Base-by-base conservation (phyloP, 2,329 filamentous ascomycete genomes). In the Colletotrichum sp. region DNA sequence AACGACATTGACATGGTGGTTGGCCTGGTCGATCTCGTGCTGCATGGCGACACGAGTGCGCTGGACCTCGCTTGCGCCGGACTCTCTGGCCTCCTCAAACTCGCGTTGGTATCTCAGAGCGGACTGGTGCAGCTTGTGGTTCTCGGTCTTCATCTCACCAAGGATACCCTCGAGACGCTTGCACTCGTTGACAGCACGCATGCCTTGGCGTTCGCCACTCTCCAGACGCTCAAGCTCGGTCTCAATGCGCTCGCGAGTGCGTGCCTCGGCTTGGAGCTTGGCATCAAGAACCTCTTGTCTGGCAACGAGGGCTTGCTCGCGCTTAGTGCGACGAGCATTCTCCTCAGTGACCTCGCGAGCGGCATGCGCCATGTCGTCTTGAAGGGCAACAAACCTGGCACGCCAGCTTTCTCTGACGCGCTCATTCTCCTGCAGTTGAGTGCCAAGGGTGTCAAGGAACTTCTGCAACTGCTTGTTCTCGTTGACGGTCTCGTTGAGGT, bases 341-440 rank as follows among this genome's bases (percentile, higher is more conserved):
- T 99, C 96, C 80, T 94, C 92, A 26, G 94, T 93, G 77, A 98
- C 92, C 77, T 98, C 94, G 63, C 92, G 92, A 69, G 95, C 93
- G 65, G 95, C 94, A 72, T 89, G 89, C 36, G 93, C 91, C 93
- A 99, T 96, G 79, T 98, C 95, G 78, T 95, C 92, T 84, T 99
- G 96, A 52, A 99, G 88, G 75, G 92, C 92, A 79, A 96, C 92
- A 81, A 98, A 94, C 84, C 97, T 98, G 82, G 89, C 88, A 79
- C 95, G 93, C 91, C 98, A 96, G 76, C 90, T 92, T 82, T 98
- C 95, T 74, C 96, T 93, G 75, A 98, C 91, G 78, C 94, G 92
- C 81, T 96, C 93, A 81, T 95, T 96, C 85, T 98, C 96, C 81
- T 97, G 93, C 57, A 97, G 91, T 82, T 98, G 96, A 61, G 91